These are phyloP conservation scores for Clonostachys rhizophaga DNA, from an alignment of 2,329 filamentous ascomycete genomes.

Conservation along the genomic window DNA sequence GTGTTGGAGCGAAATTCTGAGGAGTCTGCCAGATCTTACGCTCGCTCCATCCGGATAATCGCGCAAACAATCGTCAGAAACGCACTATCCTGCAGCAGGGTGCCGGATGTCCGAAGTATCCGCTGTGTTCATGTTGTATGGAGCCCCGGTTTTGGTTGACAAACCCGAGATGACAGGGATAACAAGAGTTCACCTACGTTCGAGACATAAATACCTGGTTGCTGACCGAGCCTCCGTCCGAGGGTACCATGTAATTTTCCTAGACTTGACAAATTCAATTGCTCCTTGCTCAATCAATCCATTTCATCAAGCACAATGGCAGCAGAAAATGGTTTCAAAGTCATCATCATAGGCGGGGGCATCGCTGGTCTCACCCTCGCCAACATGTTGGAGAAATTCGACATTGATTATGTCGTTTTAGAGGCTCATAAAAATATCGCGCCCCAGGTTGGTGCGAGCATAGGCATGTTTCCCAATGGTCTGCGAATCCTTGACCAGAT, in stretches of 20 bases:
- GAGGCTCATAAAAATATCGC: slow-evolving; percentile 34
- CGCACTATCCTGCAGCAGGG: too few species aligned
- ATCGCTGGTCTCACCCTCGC: slow-evolving; percentile 31
- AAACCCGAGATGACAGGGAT: too few species aligned
- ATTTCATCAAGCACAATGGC: neutral
- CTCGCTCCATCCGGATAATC: too few species aligned
- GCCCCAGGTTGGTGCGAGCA: slow-evolving; percentile 39
- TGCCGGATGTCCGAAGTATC: too few species aligned
- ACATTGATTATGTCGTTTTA: slow-evolving; percentile 43
- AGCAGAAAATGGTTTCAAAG: slow-evolving; percentile 5
- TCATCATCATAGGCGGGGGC: slow-evolving; percentile 39
- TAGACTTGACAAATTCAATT: neutral
- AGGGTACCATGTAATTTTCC: neutral
- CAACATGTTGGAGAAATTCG: slow-evolving; percentile 31
- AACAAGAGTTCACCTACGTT: too few species aligned
- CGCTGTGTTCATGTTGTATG: too few species aligned
- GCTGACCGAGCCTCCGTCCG: neutral
- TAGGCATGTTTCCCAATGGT: slow-evolving; percentile 37
- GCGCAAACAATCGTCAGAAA: too few species aligned
- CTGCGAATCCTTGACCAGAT: slow-evolving; percentile 44
- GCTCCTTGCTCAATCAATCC: neutral
- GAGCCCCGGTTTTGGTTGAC: too few species aligned
- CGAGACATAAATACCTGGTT: too few species aligned
- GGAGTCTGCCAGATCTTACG: too few species aligned
- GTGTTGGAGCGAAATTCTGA: too few species aligned